These are phyloP conservation scores for Russula olivacea DNA, from an alignment of 768 basidiomycete species.

Conservation along the genomic window DNA sequence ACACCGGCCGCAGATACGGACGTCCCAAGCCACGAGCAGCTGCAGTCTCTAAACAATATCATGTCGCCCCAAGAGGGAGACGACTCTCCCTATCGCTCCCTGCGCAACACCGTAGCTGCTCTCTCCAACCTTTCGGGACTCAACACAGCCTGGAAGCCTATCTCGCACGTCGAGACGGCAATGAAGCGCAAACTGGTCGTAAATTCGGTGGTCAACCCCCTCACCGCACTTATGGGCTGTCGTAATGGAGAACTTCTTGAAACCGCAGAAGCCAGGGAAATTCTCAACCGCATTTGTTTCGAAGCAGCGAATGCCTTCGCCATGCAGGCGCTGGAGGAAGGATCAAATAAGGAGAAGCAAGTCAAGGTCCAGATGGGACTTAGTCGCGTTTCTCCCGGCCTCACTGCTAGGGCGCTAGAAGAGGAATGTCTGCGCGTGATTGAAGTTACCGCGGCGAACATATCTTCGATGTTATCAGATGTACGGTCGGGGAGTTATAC, in stretches of 20 bases:
- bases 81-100: constrained; percentile 46
- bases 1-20: constrained; percentile 38
- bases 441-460: constrained; percentile 52
- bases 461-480: constrained; percentile 79
- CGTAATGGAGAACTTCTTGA: constrained; percentile 70
- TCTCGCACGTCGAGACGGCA: constrained; percentile 56
- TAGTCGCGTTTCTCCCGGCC: constrained; percentile 41
- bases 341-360: constrained; percentile 24
- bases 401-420: constrained; percentile 44
- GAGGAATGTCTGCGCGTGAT: constrained; percentile 56
- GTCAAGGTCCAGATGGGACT: constrained; percentile 27
- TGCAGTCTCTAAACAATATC: constrained; percentile 51
- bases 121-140: constrained; percentile 54
- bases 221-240: constrained; percentile 77
- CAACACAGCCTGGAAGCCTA: constrained; percentile 56
- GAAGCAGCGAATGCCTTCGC: constrained; percentile 66
- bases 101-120: constrained; percentile 64
- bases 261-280: constrained; percentile 36
- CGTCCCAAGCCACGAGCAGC: constrained; percentile 35
- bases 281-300: constrained; percentile 52
- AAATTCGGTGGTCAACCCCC: constrained; percentile 77
- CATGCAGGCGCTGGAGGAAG: constrained; percentile 42
- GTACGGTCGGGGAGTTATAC: constrained; percentile 55
- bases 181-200: constrained; percentile 79
- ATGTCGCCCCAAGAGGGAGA: constrained; percentile 32